Evolutionary conservation across 2,329 filamentous ascomycete species (phyloP).

Genomic region (Penicillium sp.): DNA sequence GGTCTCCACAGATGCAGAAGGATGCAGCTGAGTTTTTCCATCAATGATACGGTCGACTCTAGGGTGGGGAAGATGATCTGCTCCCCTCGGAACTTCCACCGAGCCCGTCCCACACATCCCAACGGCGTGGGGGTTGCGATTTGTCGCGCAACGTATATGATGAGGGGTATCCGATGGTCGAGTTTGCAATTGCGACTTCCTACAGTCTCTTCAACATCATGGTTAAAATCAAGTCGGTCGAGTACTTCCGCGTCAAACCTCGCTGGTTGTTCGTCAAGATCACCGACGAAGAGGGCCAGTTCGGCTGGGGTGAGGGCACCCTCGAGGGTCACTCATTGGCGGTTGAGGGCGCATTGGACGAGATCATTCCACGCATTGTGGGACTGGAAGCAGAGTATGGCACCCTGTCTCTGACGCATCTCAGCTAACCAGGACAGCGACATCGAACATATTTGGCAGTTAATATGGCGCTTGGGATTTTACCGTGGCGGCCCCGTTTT

Average conservation of each 20-base stretch:
- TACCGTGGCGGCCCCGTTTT: constrained; percentile 75
- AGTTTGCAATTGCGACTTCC: neutral
- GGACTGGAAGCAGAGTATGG: constrained; percentile 67
- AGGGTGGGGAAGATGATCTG: constrained; percentile 7
- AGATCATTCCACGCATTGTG: constrained; percentile 57
- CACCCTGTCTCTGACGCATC: neutral
- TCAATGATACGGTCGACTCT: constrained; percentile 9
- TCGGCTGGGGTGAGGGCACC: constrained; percentile 72
- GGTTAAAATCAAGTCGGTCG: constrained; percentile 61
- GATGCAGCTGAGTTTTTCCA: constrained; percentile 10
- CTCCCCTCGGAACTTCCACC: constrained; percentile 13
- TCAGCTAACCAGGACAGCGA: constrained; percentile 47
- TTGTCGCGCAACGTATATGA: constrained; percentile 3
- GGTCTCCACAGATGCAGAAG: neutral
- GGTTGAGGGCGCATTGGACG: constrained; percentile 68
- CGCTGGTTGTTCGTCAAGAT: constrained; percentile 77
- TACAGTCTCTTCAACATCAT: constrained; percentile 39
- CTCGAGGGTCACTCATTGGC: constrained; percentile 70
- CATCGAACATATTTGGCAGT: constrained; percentile 79
- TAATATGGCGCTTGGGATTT: constrained; percentile 65
- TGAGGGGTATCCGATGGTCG: neutral
- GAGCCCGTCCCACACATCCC: constrained; percentile 6
- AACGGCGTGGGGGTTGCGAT: constrained; percentile 1
- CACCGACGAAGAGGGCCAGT: constrained; percentile 60
- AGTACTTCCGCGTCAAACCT: constrained; percentile 71